Percentiles rank a stretch among this genome's conserved stretches.
Conservation (phyloP, 371 early-diverging fungal genomes). For the Mucor piriformis region DNA sequence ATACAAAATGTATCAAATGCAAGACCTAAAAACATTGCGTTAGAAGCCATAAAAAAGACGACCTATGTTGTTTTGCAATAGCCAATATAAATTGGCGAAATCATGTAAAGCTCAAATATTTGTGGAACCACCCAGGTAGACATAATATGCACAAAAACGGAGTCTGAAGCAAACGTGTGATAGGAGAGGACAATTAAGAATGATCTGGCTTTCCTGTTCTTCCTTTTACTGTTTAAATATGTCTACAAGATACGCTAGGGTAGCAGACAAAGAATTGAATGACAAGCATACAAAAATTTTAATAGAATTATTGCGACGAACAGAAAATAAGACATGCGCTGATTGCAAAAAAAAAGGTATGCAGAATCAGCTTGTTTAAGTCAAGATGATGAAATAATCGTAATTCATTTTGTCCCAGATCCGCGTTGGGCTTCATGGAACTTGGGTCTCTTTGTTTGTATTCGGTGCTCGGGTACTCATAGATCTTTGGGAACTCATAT, state of each 20-base stretch:
- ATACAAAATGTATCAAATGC: too few relatives aligned
- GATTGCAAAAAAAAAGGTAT: conserved; percentile 78
- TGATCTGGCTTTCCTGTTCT: neutral
- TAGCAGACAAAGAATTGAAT: conserved; percentile 65
- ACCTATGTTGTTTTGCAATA: too few relatives aligned
- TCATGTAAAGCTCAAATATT: too few relatives aligned
- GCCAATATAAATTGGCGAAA: too few relatives aligned
- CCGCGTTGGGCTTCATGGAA: conserved; percentile 87
- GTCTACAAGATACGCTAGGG: conserved; percentile 69
- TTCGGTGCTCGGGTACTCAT: conserved; percentile 79
- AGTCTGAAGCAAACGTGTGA: too few relatives aligned
- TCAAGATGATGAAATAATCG: conserved; percentile 2
- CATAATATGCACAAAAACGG: too few relatives aligned
- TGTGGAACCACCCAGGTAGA: too few relatives aligned
- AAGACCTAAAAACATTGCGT: too few relatives aligned
- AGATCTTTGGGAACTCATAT: conserved; percentile 80
- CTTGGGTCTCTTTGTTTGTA: conserved; percentile 79
- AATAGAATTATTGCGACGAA: conserved; percentile 59
- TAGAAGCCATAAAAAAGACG: too few relatives aligned
- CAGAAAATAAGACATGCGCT: conserved; percentile 70
- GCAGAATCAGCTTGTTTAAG: neutral
- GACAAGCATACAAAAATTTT: conserved; percentile 69
- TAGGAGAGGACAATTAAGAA: too few relatives aligned
- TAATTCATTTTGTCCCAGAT: conserved; percentile 44
- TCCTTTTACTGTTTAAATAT: conserved; percentile 29